These are phyloP conservation scores for Aspergillus sclerotiicarbonarius DNA, from an alignment of 495 filamentous ascomycete species.

Conservation along the genomic window DNA sequence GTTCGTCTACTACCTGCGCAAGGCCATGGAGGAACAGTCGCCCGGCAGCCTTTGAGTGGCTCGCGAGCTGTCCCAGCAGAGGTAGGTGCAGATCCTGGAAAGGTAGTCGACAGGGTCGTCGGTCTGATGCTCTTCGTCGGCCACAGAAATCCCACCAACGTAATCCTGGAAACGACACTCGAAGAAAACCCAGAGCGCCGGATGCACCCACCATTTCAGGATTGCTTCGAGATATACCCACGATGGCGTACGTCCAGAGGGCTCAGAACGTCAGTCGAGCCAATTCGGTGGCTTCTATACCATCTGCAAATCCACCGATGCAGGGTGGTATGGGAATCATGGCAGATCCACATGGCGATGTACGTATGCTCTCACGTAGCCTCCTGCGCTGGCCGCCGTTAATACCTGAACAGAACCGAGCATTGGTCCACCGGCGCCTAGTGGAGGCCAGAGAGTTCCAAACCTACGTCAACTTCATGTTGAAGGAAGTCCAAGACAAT, in stretches of 20 bases:
- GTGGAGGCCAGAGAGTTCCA: slow-evolving; percentile 2
- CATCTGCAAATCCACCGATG: background rate
- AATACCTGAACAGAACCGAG: background rate
- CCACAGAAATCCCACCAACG: background rate
- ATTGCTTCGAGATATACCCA: background rate
- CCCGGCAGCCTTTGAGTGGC: background rate
- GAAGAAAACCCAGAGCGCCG: background rate
- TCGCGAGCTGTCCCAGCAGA: background rate
- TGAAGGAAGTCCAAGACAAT: background rate
- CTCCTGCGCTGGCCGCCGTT: background rate
- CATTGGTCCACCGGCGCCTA: background rate
- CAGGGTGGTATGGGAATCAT: background rate
- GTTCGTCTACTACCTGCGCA: background rate
- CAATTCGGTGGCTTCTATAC: background rate
- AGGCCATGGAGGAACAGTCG: background rate
- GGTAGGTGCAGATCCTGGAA: background rate
- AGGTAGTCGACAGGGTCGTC: background rate
- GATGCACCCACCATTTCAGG: background rate
- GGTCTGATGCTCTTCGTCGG: background rate
- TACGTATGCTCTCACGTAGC: background rate
- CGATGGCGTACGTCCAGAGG: background rate
- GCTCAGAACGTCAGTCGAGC: background rate
- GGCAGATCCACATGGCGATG: background rate
- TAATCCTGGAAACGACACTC: background rate
- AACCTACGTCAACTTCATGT: background rate